phyloP scores from a whole-genome alignment of 1,284 basidiomycete genomes.

The Lentinula novae-zelandiae region DNA sequence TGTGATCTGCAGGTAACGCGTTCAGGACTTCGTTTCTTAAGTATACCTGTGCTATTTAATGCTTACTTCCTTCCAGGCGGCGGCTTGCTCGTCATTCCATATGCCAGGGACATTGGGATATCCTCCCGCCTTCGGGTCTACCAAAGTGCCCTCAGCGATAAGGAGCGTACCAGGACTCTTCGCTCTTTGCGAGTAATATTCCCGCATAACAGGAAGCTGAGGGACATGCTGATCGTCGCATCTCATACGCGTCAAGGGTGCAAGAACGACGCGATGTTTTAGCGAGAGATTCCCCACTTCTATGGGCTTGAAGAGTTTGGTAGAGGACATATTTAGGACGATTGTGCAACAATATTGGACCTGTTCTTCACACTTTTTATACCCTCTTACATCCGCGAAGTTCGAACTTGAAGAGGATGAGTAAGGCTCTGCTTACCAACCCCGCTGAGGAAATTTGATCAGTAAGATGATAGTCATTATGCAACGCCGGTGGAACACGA shows the following conservation, averaged over 20 bases:
- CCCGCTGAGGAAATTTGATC: neutral
- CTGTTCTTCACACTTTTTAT: neutral
- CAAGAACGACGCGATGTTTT: conserved; percentile 23
- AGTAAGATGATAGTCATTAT: neutral
- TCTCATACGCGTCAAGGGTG: conserved; percentile 26
- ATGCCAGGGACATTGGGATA: conserved; percentile 31
- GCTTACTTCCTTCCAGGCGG: conserved; percentile 34
- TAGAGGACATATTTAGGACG: neutral
- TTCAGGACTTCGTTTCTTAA: neutral
- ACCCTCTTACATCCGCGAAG: neutral
- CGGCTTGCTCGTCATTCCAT: conserved; percentile 31
- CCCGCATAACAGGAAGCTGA: conserved; percentile 22
- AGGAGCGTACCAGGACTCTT: conserved; percentile 31
- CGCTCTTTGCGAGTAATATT: conserved; percentile 35
- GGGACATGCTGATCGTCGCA: conserved; percentile 21
- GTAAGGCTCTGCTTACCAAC: neutral
- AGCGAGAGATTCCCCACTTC: conserved; percentile 20
- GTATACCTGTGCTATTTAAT: neutral
- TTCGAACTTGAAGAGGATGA: neutral
- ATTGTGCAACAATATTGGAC: neutral
- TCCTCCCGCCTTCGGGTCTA: conserved; percentile 26
- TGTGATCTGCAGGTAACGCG: conserved; percentile 21
- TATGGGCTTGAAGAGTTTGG: conserved; percentile 24
- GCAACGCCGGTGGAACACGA: too few relatives aligned
- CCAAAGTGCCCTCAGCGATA: conserved; percentile 34